Base-by-base conservation (phyloP, 208 protist species). In the Acanthamoeba pearcei region DNA sequence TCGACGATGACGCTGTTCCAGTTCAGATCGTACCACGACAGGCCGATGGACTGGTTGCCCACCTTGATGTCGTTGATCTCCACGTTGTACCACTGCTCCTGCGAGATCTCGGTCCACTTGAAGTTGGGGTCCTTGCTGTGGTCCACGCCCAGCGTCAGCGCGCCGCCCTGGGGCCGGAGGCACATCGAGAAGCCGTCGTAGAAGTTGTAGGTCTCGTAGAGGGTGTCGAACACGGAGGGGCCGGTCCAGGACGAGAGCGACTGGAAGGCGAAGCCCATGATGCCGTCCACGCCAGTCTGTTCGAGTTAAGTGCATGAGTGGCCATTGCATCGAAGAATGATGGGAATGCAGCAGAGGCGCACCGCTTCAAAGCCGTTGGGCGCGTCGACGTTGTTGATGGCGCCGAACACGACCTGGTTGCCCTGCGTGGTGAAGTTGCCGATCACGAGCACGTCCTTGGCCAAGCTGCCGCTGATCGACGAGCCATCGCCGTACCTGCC, bases 11-110 rank as follows among this genome's bases (percentile, higher is more conserved):
- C 82, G 74, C 74, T 42, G 42, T 83, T 55, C 42, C 42, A 83
- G 74, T 83, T 83, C 38, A 83, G 74, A 38, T 17, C 19, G 74
- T 83, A 83, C 74, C 74, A 83, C 74, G 74, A 83, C 17, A 35
- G 29, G n/a, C 74, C 74, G 46, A 83, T 83, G 1, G 74, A 83
- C 74, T 83, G 35, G 46, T 83, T 83, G 35, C 74, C 74, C 24
- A 83, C 46, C 74, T 83, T 83, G 24, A 83, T 83, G 46, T 83
- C 74, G 42, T 83, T 83, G 46, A 83, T 83, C 74, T 83, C 74
- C 74, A 83, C 74, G 74, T 55, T 55, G 74, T 83, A 83, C 74
- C 74, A 83, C 74, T 83, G 74, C 46, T 83, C 74, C 74, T 83
- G 74, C 24, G 74, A 83, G 74, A 83, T 15, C 42, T 17, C 22